These are phyloP conservation scores for Grigorovia transvaalensis DNA, from an alignment of 805 yeast genomes.

Conservation along the genomic window DNA sequence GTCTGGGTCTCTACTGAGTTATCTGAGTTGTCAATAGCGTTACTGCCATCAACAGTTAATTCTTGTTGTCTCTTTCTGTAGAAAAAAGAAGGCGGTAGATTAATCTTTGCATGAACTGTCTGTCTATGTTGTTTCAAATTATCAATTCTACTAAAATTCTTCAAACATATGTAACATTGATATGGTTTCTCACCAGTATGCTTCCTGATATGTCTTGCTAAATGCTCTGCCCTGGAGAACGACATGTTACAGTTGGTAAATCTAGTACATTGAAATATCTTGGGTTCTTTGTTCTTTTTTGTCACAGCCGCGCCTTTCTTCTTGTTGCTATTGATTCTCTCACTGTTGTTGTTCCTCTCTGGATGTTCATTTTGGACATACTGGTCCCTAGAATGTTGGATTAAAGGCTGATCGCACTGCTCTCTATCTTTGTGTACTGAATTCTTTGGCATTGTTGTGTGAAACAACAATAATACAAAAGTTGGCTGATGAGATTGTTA, in stretches of 20 bases:
- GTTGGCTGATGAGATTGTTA: too few relatives aligned
- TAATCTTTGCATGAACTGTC: slow-evolving; percentile 50
- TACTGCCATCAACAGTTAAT: neutral
- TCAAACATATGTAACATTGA: slow-evolving; percentile 70
- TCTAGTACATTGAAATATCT: slow-evolving; percentile 77
- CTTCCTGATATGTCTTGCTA: slow-evolving; percentile 84
- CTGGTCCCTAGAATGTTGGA: too few relatives aligned
- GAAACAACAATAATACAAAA: too few relatives aligned
- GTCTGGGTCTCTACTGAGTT: neutral
- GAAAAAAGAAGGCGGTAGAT: slow-evolving; percentile 5
- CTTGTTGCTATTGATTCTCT: neutral
- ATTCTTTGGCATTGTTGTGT: too few relatives aligned
- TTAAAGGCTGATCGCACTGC: too few relatives aligned
- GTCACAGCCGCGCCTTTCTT: neutral
- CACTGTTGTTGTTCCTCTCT: too few relatives aligned
- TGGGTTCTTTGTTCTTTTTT: slow-evolving; percentile 4
- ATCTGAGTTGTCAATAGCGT: neutral
- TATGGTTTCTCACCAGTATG: slow-evolving; percentile 95
- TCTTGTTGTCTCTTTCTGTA: neutral
- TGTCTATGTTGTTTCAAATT: slow-evolving; percentile 86
- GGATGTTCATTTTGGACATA: too few relatives aligned
- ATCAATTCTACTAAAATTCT: slow-evolving; percentile 73
- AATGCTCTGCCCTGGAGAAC: slow-evolving; percentile 83
- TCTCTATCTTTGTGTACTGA: too few relatives aligned
- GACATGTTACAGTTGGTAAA: slow-evolving; percentile 81